These are phyloP conservation scores for Solanum pimpinellifolium DNA, from an alignment of 257 asterid species.

Conservation along the genomic window DNA sequence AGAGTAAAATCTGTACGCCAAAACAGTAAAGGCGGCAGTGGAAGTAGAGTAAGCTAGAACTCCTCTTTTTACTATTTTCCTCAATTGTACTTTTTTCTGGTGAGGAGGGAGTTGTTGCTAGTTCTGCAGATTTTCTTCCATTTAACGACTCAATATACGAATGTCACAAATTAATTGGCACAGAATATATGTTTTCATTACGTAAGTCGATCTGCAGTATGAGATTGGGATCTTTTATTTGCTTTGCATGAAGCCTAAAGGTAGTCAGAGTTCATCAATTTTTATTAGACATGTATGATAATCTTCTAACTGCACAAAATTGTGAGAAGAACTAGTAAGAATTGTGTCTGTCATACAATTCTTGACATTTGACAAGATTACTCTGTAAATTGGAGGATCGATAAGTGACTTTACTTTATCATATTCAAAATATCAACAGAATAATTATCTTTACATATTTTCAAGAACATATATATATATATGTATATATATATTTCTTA, in stretches of 20 bases:
- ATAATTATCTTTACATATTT: not conserved
- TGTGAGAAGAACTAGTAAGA: not conserved
- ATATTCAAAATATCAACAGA: not conserved
- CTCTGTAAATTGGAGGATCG: not conserved
- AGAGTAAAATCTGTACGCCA: accelerated
- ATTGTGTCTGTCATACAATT: not conserved
- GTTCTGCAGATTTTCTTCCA: no score
- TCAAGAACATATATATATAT: no score
- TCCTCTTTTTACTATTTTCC: not conserved
- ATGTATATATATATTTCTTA: no score
- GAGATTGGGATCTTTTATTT: not conserved
- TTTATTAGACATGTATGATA: not conserved
- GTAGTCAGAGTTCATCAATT: not conserved
- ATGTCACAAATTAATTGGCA: no score
- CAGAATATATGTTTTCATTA: no score
- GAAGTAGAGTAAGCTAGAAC: no score
- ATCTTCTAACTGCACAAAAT: not conserved
- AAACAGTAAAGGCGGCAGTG: no score
- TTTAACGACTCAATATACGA: no score
- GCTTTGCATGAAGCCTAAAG: not conserved
- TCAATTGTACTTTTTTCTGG: no score
- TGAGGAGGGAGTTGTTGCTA: no score
- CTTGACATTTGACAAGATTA: not conserved
- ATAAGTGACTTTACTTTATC: not conserved
- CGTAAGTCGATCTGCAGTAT: not conserved